Evolutionary conservation across 2,329 filamentous ascomycete species (phyloP).

Genomic region (Chaetomiaceae sp.): DNA sequence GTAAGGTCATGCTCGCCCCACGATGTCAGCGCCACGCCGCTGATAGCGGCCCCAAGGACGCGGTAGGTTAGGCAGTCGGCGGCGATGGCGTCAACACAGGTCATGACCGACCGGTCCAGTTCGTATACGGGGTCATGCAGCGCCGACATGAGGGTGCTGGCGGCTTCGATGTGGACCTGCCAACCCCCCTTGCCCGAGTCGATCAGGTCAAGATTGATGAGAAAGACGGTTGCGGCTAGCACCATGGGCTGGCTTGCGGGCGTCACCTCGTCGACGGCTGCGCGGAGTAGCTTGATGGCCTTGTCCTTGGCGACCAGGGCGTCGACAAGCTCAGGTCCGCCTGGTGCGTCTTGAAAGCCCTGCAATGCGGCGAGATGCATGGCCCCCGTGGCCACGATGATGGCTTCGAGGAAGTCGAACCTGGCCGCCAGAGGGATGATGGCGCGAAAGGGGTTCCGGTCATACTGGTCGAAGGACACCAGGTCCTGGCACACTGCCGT

Average conservation of each 20-base stretch:
- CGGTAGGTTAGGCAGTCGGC: conserved; percentile 49
- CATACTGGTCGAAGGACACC: conserved; percentile 42
- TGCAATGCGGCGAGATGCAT: conserved; percentile 45
- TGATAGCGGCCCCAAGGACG: conserved; percentile 44
- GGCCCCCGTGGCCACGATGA: conserved; percentile 46
- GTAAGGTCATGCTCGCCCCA: conserved; percentile 35
- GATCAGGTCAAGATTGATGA: conserved; percentile 48
- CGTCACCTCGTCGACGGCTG: conserved; percentile 38
- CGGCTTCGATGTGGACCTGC: conserved; percentile 45
- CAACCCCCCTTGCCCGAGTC: conserved; percentile 46
- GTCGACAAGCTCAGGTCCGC: conserved; percentile 35
- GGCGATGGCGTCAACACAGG: conserved; percentile 42
- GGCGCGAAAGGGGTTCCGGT: conserved; percentile 44
- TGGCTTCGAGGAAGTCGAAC: conserved; percentile 42
- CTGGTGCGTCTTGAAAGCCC: conserved; percentile 30
- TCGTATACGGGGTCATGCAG: conserved; percentile 27
- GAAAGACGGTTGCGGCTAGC: conserved; percentile 45
- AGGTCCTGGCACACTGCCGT: conserved; percentile 51
- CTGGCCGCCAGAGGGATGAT: conserved; percentile 40
- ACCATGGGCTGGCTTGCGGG: conserved; percentile 34
- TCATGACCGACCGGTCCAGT: conserved; percentile 30
- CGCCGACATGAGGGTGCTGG: conserved; percentile 41
- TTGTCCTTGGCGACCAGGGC: conserved; percentile 44
- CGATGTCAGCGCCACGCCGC: conserved; percentile 27
- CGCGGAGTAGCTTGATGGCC: conserved; percentile 40